Evolutionary conservation across 192 early-diverging fungal genomes (phyloP).

Genomic region (Dimargaris cristalligena): DNA sequence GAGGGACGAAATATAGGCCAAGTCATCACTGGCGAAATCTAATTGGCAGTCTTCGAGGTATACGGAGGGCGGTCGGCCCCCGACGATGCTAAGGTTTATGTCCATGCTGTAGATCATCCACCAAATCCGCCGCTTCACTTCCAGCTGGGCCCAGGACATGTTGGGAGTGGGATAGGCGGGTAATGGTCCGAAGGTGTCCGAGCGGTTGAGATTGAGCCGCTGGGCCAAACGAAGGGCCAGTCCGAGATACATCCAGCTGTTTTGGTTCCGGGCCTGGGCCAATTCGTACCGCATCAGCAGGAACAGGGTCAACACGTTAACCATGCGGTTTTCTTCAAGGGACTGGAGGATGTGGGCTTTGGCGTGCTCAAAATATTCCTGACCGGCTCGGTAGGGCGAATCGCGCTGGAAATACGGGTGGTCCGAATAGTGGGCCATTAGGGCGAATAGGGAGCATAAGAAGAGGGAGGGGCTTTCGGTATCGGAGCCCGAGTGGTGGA

Average conservation of each 20-base stretch:
- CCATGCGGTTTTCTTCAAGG: not conserved
- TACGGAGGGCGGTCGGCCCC: not conserved
- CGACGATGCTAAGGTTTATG: not conserved
- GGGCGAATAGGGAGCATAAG: not conserved
- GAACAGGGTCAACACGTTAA: not conserved
- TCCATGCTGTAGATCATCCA: not conserved
- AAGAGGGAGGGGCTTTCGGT: too few relatives aligned
- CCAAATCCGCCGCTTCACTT: constrained; percentile 1
- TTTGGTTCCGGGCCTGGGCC: not conserved
- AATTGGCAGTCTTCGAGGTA: not conserved
- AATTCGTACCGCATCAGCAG: not conserved
- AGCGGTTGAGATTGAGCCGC: not conserved
- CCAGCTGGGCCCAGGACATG: not conserved
- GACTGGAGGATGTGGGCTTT: not conserved
- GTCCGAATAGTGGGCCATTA: not conserved
- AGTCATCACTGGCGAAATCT: not conserved
- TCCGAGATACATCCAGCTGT: constrained; percentile 1
- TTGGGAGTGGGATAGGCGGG: not conserved
- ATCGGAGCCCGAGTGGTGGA: too few relatives aligned
- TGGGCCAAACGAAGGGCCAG: constrained; percentile 2
- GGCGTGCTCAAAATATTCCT: not conserved
- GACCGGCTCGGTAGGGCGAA: not conserved
- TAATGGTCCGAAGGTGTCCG: not conserved
- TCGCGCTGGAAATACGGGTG: not conserved
- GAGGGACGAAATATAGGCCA: not conserved